Evolutionary conservation across 2,329 filamentous ascomycete genomes (phyloP).

Genomic region (Nothophaeocryptopus gaeumannii): DNA sequence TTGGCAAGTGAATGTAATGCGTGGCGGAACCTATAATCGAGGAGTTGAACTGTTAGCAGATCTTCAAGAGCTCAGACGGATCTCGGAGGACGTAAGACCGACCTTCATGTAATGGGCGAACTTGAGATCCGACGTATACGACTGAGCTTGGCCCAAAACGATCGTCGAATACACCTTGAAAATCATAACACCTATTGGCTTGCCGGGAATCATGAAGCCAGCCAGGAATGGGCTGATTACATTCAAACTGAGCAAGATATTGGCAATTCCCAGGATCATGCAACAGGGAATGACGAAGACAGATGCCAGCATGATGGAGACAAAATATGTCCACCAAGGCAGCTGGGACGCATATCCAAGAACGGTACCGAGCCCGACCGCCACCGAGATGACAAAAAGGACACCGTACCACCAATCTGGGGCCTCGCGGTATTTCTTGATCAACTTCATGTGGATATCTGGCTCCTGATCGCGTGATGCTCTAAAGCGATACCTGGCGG

Average conservation of each 20-base stretch:
- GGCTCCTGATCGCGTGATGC: conserved; percentile 48
- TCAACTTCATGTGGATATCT: conserved; percentile 79
- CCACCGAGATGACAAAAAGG: conserved; percentile 27
- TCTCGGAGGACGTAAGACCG: too few species aligned
- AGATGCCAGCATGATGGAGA: conserved; percentile 73
- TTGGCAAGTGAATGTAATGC: conserved; percentile 75
- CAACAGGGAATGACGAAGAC: conserved; percentile 85
- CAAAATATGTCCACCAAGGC: conserved; percentile 79
- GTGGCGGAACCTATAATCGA: conserved; percentile 53
- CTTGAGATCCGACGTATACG: conserved; percentile 84
- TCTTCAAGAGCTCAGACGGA: too few species aligned
- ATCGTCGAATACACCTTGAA: conserved; percentile 84
- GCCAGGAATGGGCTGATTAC: conserved; percentile 58
- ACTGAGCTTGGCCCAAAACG: conserved; percentile 65
- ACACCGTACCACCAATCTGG: conserved; percentile 70
- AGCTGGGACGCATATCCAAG: conserved; percentile 69
- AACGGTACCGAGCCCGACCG: conserved; percentile 17
- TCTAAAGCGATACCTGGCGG: conserved; percentile 72
- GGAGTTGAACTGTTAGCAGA: neutral
- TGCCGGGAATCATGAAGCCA: conserved; percentile 76
- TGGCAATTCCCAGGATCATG: conserved; percentile 89
- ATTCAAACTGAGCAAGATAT: conserved; percentile 40
- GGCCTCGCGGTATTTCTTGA: conserved; percentile 77
- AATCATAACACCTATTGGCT: conserved; percentile 88
- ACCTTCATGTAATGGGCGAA: conserved; percentile 88